Percentiles rank a stretch among this genome's conserved stretches.
Evolutionary conservation across 2,329 filamentous ascomycete species (phyloP).

Genomic region (Trichothecium sympodiale): DNA sequence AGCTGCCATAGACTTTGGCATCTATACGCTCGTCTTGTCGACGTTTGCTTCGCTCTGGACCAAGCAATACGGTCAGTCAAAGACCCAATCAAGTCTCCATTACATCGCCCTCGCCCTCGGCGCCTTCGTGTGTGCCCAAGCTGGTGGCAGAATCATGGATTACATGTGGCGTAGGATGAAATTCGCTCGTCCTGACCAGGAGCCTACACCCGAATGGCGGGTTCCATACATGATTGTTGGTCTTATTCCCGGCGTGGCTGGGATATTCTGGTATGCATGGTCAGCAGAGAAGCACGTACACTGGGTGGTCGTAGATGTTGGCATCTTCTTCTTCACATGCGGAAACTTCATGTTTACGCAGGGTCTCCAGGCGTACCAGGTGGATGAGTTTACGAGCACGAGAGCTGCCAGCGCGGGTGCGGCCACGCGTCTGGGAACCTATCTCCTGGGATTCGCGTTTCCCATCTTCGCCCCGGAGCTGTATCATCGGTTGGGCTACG

Average conservation of each 20-base stretch:
- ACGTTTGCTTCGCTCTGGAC: slow-evolving; percentile 39
- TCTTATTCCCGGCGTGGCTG: slow-evolving; percentile 26
- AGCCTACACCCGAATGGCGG: slow-evolving; percentile 31
- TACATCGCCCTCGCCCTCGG: slow-evolving; percentile 40
- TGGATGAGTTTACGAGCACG: slow-evolving; percentile 33
- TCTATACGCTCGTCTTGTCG: slow-evolving; percentile 40
- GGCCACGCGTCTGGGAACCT: slow-evolving; percentile 40
- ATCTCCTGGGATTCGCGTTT: slow-evolving; percentile 41
- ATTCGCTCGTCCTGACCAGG: neutral
- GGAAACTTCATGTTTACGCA: slow-evolving; percentile 42
- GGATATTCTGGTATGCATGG: slow-evolving; percentile 30
- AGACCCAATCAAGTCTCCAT: slow-evolving; percentile 31
- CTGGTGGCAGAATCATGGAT: slow-evolving; percentile 25
- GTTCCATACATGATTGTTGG: slow-evolving; percentile 43
- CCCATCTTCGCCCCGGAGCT: slow-evolving; percentile 40
- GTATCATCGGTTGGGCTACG: slow-evolving; percentile 25
- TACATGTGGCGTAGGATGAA: slow-evolving; percentile 19
- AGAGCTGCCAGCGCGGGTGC: slow-evolving; percentile 28
- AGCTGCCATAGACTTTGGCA: slow-evolving; percentile 35
- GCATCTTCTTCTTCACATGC: slow-evolving; percentile 38
- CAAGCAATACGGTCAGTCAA: slow-evolving; percentile 30
- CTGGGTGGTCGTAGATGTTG: slow-evolving; percentile 49
- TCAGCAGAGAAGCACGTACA: slow-evolving; percentile 34
- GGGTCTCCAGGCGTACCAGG: slow-evolving; percentile 42
- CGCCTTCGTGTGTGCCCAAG: slow-evolving; percentile 21